A percentile compares a stretch with the other conserved stretches of the same genome.
These are phyloP conservation scores for Plasmopara muralis DNA, from an alignment of 352 stramenopile genomes.

Conservation along the genomic window DNA sequence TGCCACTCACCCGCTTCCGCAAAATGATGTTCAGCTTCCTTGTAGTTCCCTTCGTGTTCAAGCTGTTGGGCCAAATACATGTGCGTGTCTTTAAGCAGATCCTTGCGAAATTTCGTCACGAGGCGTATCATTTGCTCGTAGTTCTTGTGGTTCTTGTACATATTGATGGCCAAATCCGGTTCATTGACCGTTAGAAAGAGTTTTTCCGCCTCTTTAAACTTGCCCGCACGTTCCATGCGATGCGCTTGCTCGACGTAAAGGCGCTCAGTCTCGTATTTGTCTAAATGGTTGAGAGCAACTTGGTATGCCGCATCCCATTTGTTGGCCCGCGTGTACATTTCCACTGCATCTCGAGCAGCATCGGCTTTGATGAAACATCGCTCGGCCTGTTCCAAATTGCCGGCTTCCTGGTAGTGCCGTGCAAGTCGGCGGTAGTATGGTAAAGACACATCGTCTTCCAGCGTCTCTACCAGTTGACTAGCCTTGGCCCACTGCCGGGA, in stretches of 20 bases:
- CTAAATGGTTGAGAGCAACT: constrained; percentile 88
- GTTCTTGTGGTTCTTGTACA: constrained; percentile 95
- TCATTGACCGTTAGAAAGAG: constrained; percentile 92
- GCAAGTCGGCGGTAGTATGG: constrained; percentile 88
- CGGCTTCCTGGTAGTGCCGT: constrained; percentile 86
- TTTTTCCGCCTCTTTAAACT: constrained; percentile 91
- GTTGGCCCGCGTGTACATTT: constrained; percentile 92
- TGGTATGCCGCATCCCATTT: constrained; percentile 92
- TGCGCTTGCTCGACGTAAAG: constrained; percentile 92
- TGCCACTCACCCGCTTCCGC: constrained; percentile 87
- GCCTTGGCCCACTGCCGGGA: constrained; percentile 92
- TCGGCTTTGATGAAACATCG: constrained; percentile 91
- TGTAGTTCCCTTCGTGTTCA: constrained; percentile 90
- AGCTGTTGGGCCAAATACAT: constrained; percentile 90
- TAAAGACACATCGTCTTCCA: constrained; percentile 85
- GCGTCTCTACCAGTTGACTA: constrained; percentile 86
- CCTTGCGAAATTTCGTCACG: constrained; percentile 89
- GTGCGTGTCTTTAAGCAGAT: constrained; percentile 92
- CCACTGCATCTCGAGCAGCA: constrained; percentile 81
- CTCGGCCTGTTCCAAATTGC: constrained; percentile 83
- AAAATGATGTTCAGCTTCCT: constrained; percentile 92
- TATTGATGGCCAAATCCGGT: constrained; percentile 91
- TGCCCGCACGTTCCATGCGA: constrained; percentile 84
- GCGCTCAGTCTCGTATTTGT: constrained; percentile 87
- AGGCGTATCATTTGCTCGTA: constrained; percentile 95